phyloP scores from a whole-genome alignment of 75 land plant species.

The Picea glauca region DNA sequence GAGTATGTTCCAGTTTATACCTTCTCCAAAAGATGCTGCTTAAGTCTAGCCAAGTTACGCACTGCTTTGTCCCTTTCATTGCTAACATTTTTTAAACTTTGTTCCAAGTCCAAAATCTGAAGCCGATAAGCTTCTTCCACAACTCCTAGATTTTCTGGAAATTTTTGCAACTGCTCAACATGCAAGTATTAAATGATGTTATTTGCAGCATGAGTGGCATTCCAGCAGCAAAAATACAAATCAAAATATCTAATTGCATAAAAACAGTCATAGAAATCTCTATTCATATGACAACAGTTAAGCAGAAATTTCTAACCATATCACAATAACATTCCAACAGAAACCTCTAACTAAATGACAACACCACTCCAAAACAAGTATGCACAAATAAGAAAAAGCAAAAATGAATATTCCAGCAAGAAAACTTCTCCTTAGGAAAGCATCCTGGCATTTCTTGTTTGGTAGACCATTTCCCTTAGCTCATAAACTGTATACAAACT shows the following conservation, averaged over 20 bases:
- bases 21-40: slow-evolving; percentile 93
- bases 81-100: slow-evolving; percentile 49
- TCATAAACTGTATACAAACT: not conserved
- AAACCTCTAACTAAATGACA: not conserved
- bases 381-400: not conserved
- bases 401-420: no score
- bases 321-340: not conserved
- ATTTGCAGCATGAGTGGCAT: not conserved
- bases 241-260: not conserved
- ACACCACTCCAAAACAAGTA: not conserved
- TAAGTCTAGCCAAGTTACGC: slow-evolving; percentile 71
- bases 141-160: not conserved
- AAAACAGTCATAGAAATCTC: not conserved
- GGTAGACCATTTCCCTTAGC: not conserved
- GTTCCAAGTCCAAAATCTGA: slow-evolving; percentile 33
- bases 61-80: slow-evolving; percentile 80
- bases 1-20: slow-evolving; percentile 18
- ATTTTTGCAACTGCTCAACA: not conserved
- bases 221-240: not conserved
- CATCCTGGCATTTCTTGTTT: not conserved
- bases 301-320: not conserved
- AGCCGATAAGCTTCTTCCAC: slow-evolving; percentile 10
- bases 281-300: not conserved
- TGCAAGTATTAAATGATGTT: not conserved
- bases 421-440: not conserved